These are phyloP conservation scores for Zhuliangozyma blackwelliae DNA, from an alignment of 1,139 yeast species.

Conservation along the genomic window DNA sequence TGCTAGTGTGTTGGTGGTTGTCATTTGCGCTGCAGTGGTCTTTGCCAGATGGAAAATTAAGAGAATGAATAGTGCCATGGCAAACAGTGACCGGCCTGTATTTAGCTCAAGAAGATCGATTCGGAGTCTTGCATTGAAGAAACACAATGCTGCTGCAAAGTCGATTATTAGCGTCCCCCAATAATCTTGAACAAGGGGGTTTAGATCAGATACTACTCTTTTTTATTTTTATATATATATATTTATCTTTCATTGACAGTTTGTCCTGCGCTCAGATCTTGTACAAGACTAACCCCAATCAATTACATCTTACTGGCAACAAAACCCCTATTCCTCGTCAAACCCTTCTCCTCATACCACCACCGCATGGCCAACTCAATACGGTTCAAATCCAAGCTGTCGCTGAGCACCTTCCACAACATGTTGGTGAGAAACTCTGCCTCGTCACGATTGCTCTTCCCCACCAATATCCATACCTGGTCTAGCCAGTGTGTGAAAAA, in stretches of 20 bases:
- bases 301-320: no score
- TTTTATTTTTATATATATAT: no score
- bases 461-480: conserved; percentile 39
- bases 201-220: no score
- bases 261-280: no score
- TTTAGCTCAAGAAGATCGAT: conserved; percentile 32
- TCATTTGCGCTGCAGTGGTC: conserved; percentile 14
- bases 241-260: no score
- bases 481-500: conserved; percentile 46
- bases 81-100: conserved; percentile 11
- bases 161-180: conserved; percentile 40
- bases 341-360: conserved; percentile 47
- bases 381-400: conserved; percentile 53
- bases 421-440: conserved; percentile 21
- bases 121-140: conserved; percentile 42
- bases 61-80: conserved; percentile 13
- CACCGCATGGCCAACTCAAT: conserved; percentile 61
- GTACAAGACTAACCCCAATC: no score
- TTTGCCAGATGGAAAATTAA: conserved; percentile 37
- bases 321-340: conserved; percentile 7
- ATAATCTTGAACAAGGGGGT: conserved; percentile 28
- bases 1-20: conserved; percentile 28
- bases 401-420: conserved; percentile 42
- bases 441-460: conserved; percentile 35
- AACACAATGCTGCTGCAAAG: conserved; percentile 29